Base-by-base conservation (phyloP, 1,139 yeast species). In the Scheffersomyces quercinus region DNA sequence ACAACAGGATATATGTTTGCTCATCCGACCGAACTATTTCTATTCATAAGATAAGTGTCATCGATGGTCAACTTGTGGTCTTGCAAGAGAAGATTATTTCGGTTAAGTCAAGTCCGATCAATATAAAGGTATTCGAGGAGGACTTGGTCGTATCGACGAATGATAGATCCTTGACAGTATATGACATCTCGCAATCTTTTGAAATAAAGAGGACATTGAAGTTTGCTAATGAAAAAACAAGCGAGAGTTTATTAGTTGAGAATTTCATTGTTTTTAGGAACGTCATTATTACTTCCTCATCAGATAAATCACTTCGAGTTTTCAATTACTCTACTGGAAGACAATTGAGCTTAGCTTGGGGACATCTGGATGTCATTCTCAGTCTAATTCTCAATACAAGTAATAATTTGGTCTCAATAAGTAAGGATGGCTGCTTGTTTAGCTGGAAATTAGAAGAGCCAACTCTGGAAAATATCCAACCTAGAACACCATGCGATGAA, bases 1-100 rank as follows among this genome's bases (percentile, higher is more conserved):
- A 69, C 3, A 56, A 58, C 2, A 63, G 60, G 37, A 55, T 83
- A 1, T 73, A 68, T 44, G 82, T 81, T 0, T 73, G 84, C 40
- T 82, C 88, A 0, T 68, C 81, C 1, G 88, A 83, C 55, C 61
- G 88, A 48, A 77, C 83, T 0, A 56, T 82, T 0, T 75, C 84
- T 0, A 61, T 82, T 3, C 86, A 83, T 56, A 64, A 60, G 36
- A 53, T 80, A 14, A 54, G 52, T 2, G 55, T 54, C 6, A 59
- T 52, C 8, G 55, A 51, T 0, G 55, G 51, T 3, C 53, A 44
- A 1, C 50, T 59, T 4, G 53, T 42, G 29, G 61, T 62, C 16
- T 44, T 52, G 30, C 74, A 72, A 39, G 77, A 75, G 31, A 80
- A 78, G 52, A 64, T 75, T 0, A 64, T 83, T 5, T 62, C 83